Conservation (phyloP, 2,329 filamentous ascomycete genomes). For the Monilinia polystroma region DNA sequence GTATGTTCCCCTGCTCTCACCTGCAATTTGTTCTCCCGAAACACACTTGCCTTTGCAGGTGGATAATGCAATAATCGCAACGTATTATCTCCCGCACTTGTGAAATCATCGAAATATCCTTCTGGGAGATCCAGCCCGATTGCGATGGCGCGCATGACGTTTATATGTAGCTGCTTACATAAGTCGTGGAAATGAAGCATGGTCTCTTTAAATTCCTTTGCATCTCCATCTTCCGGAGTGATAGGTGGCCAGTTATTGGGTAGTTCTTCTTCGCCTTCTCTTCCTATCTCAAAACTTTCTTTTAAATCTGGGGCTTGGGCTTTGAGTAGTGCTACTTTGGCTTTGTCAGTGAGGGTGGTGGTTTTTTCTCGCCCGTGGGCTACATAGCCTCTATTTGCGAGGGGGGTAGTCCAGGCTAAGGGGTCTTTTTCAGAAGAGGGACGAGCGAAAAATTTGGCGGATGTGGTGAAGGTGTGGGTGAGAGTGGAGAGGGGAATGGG, state of each 20-base stretch:
- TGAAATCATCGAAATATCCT: conserved; percentile 73
- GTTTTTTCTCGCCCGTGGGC: conserved; percentile 42
- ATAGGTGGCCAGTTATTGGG: conserved; percentile 76
- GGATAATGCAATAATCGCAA: conserved; percentile 61
- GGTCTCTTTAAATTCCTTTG: conserved; percentile 61
- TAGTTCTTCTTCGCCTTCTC: conserved; percentile 55
- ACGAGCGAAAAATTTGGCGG: conserved; percentile 69
- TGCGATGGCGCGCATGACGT: conserved; percentile 82
- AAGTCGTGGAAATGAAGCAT: conserved; percentile 75
- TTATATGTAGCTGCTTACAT: conserved; percentile 71
- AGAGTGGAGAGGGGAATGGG: conserved; percentile 63
- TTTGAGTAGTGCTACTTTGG: conserved; percentile 50
- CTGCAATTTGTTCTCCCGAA: conserved; percentile 52
- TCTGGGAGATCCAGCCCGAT: conserved; percentile 73
- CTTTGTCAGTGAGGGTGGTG: conserved; percentile 29
- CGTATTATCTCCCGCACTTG: conserved; percentile 63
- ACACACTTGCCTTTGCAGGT: conserved; percentile 45
- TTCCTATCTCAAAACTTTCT: conserved; percentile 64
- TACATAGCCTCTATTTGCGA: conserved; percentile 73
- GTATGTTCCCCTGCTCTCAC: conserved; percentile 54
- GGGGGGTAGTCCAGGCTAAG: conserved; percentile 68
- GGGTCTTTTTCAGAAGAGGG: conserved; percentile 57
- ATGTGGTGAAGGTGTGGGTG: conserved; percentile 62
- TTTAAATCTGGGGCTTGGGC: conserved; percentile 61
- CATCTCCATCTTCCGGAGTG: conserved; percentile 48